phyloP scores from a whole-genome alignment of 1,139 yeast genomes.

The Zygoascus sp. region DNA sequence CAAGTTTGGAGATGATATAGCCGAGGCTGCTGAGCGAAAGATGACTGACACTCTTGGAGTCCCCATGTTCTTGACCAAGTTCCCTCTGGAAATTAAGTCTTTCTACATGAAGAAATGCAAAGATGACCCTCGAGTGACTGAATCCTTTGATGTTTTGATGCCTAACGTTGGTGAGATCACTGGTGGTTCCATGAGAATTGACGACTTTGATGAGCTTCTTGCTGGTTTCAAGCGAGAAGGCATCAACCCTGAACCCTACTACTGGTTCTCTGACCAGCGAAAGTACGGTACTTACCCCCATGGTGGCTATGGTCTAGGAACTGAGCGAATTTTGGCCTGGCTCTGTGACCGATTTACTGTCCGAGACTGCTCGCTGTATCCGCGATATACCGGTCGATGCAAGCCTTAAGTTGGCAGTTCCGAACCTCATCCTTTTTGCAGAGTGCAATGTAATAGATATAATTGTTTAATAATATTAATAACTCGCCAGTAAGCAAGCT shows the following conservation, averaged over 20 bases:
- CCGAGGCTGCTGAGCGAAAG: constrained; percentile 98
- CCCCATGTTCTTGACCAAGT: constrained; percentile 85
- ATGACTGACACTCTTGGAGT: constrained; percentile 94
- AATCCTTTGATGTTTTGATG: constrained; percentile 96
- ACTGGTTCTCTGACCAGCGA: constrained; percentile 96
- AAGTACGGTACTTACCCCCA: constrained; percentile 97
- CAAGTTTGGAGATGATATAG: constrained; percentile 94
- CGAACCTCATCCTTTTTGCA: too few species aligned
- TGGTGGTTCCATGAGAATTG: constrained; percentile 98
- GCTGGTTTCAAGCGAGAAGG: constrained; percentile 92
- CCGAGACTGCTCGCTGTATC: constrained; percentile 95
- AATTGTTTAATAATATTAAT: background rate
- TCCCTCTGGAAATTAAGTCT: constrained; percentile 96
- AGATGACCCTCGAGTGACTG: constrained; percentile 92
- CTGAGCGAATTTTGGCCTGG: constrained; percentile 98
- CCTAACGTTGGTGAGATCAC: constrained; percentile 98
- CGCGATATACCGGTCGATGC: constrained; percentile 97
- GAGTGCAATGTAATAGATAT: background rate
- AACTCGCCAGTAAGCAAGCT: background rate
- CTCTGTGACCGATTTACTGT: constrained; percentile 95
- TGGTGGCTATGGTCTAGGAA: constrained; percentile 98
- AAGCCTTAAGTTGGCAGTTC: constrained; percentile 63
- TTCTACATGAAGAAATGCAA: constrained; percentile 93
- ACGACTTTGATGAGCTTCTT: constrained; percentile 70
- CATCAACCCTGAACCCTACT: constrained; percentile 72